Evolutionary conservation across 208 protist genomes (phyloP).

Genomic region (Trypanosoma congolense): DNA sequence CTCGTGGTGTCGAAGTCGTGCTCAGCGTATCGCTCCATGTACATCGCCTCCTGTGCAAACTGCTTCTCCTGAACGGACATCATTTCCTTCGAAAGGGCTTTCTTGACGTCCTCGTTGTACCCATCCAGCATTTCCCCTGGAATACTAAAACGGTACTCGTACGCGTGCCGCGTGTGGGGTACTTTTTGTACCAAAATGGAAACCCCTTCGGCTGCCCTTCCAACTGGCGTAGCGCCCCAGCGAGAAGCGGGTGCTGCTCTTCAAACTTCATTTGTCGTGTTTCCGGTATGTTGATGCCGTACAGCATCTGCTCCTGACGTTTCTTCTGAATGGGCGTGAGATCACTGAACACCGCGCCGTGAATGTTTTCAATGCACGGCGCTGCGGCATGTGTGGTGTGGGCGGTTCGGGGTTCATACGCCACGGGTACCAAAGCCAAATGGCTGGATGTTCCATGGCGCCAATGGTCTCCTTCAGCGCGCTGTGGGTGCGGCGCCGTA

Average conservation of each 20-base stretch:
- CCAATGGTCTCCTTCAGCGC: conserved; percentile 74
- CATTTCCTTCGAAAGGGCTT: conserved; percentile 69
- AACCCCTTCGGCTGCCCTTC: conserved; percentile 84
- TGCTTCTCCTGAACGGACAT: conserved; percentile 88
- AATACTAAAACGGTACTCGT: conserved; percentile 86
- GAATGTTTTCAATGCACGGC: conserved; percentile 86
- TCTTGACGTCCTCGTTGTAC: conserved; percentile 75
- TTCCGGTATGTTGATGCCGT: conserved; percentile 80
- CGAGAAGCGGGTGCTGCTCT: conserved; percentile 81
- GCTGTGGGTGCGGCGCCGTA: conserved; percentile 77
- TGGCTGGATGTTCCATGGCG: conserved; percentile 85
- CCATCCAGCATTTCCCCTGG: conserved; percentile 88
- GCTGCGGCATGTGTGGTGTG: conserved; percentile 82
- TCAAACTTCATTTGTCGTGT: conserved; percentile 78
- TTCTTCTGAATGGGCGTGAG: conserved; percentile 85
- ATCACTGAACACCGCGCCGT: conserved; percentile 79
- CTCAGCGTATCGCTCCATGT: conserved; percentile 90
- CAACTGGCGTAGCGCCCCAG: conserved; percentile 58
- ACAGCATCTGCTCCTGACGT: conserved; percentile 86
- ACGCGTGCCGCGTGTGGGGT: conserved; percentile 89
- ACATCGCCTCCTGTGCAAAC: conserved; percentile 85
- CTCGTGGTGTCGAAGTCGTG: conserved; percentile 89
- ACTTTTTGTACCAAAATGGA: conserved; percentile 92
- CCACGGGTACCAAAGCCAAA: conserved; percentile 92
- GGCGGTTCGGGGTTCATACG: conserved; percentile 89